phyloP scores from a whole-genome alignment of 331 rosid genomes.

The Cydonia oblonga region DNA sequence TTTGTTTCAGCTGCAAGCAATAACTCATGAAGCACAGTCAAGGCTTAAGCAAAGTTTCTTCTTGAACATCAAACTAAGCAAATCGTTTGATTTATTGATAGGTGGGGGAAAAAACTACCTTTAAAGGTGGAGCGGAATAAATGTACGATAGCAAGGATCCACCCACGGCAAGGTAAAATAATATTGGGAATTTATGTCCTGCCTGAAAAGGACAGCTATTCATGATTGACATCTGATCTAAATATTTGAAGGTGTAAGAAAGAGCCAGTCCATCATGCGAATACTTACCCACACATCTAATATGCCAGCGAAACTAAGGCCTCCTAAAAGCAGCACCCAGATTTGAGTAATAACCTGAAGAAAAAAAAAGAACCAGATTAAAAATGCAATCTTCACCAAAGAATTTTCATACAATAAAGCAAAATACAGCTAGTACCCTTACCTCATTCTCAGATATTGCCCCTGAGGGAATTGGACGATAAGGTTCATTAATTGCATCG shows the following conservation, averaged over 20 bases:
- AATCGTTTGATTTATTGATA: neutral
- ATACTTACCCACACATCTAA: slow-evolving; percentile 88
- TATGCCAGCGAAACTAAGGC: slow-evolving; percentile 64
- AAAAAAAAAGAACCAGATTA: neutral
- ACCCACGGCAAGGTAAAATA: slow-evolving; percentile 87
- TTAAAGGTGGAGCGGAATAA: slow-evolving; percentile 94
- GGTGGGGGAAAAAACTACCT: slow-evolving; percentile 25
- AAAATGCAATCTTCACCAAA: neutral
- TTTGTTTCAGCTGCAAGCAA: slow-evolving; percentile 82
- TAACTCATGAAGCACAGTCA: slow-evolving; percentile 14
- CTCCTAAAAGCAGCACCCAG: slow-evolving; percentile 89
- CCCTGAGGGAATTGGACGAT: slow-evolving; percentile 96
- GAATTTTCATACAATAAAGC: neutral
- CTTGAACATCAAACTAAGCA: neutral
- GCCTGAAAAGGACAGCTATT: slow-evolving; percentile 44
- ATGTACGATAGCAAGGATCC: slow-evolving; percentile 85
- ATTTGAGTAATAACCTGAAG: slow-evolving; percentile 84
- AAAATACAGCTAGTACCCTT: slow-evolving; percentile 1
- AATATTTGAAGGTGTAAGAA: slow-evolving; percentile 3
- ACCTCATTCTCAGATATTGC: slow-evolving; percentile 92
- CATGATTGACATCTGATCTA: slow-evolving; percentile 12
- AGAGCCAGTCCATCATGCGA: slow-evolving; percentile 1
- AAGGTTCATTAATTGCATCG: slow-evolving; percentile 95
- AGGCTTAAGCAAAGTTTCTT: neutral
- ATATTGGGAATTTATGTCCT: slow-evolving; percentile 68